Evolutionary conservation across 1,284 basidiomycete genomes (phyloP), one percentile per base, ranked within the genome.

Genomic region (Gomphus bonarii): DNA sequence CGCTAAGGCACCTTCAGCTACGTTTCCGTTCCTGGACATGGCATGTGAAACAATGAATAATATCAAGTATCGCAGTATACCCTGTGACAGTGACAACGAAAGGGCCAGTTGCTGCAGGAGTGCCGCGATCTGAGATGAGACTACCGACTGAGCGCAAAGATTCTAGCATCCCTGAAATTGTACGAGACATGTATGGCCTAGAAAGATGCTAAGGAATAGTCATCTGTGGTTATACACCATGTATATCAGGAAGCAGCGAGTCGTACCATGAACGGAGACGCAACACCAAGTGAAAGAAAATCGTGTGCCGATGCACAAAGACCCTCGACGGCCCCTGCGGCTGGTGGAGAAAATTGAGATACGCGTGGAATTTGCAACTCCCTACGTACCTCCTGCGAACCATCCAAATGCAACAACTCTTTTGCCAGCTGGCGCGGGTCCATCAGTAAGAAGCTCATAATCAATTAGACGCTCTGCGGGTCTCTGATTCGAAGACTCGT

Each of bases 371-470:
- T 20, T 11, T 22, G 22, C 7, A 36, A 6, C 1, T 51, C 20
- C 50, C 11, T 44, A 69, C 78, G 58, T 57, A 90, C 88, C 86
- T 67, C 91, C 91, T 0, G 91, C 91, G 64, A 84, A 91, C 83
- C 85, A 91, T 0, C 91, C 91, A 70, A 95, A 94, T 0, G 85
- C 91, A 11, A 93, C 89, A 0, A 86, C 88, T 20, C 92, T 74
- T 67, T 88, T 88, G 10, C 86, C 84, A 35, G 75, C 72, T 31
- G 54, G 54, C n/a, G 20, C 1, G 12, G 43, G 54, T 3, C 66
- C 63, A 38, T 75, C 79, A 0, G 81, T 85, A 28, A 95, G 72
- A 3, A 94, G 78, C 65, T 95, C 92, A 65, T 90, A 93, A 68
- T 95, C 92, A 61, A 95, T 78, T 20, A 25, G 67, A 65, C 8